Conservation (phyloP, 768 basidiomycete genomes). For the Lyophyllum shimeji region DNA sequence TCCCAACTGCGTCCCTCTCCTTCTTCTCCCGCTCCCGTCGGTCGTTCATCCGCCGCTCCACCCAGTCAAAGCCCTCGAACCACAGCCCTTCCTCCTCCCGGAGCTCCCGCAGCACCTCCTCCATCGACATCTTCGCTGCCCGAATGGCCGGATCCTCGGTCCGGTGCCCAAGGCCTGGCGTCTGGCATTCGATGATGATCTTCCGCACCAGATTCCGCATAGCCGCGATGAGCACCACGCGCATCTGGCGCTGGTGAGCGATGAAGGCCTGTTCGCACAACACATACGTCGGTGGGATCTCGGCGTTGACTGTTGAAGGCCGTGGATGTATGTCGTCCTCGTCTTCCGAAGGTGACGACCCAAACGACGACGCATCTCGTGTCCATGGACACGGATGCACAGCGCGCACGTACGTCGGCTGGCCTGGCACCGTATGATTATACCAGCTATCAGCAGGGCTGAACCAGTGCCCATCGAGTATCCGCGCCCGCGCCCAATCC, state of each 20-base stretch:
- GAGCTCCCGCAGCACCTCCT: constrained; percentile 59
- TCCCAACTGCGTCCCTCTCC: constrained; percentile 23
- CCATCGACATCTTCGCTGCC: constrained; percentile 54
- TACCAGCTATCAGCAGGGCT: constrained; percentile 75
- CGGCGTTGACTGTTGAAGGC: constrained; percentile 43
- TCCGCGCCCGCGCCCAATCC: constrained; percentile 71
- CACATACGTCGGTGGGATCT: constrained; percentile 56
- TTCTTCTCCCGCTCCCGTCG: constrained; percentile 23
- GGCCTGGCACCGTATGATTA: constrained; percentile 36
- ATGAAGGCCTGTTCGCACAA: constrained; percentile 67
- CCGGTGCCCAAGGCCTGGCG: constrained; percentile 27
- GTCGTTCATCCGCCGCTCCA: constrained; percentile 46
- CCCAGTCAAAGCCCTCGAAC: constrained; percentile 76
- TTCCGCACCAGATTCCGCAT: constrained; percentile 70
- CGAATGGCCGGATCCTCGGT: constrained; percentile 55
- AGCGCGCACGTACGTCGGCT: constrained; percentile 34
- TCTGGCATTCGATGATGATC: constrained; percentile 61
- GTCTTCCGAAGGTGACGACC: constrained; percentile 16
- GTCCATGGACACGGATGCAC: constrained; percentile 69
- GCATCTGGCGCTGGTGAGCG: constrained; percentile 58
- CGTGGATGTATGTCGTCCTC: constrained; percentile 47
- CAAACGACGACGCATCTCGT: constrained; percentile 24
- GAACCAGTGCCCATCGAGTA: constrained; percentile 76
- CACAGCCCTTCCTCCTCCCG: constrained; percentile 64
- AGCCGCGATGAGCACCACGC: constrained; percentile 58